phyloP scores from a whole-genome alignment of 257 asterid species.

The Solanum tacnaense region DNA sequence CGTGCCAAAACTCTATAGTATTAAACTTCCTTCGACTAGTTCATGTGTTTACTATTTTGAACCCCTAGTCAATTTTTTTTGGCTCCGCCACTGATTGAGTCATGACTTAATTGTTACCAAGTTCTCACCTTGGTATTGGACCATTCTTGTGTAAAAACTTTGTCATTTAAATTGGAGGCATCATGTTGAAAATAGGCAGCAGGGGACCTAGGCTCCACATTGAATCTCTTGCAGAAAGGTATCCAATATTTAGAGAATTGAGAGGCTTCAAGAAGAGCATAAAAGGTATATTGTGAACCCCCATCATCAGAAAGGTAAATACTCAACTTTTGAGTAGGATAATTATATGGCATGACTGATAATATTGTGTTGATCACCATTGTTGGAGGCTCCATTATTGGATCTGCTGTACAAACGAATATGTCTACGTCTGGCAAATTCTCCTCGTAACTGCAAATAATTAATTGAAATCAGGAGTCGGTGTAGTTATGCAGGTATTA shows the following conservation, averaged over 20 bases:
- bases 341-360: constrained; percentile 35
- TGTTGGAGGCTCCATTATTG: constrained; percentile 37
- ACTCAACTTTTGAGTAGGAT: constrained; percentile 35
- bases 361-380: constrained; percentile 37
- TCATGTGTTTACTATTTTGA: neutral
- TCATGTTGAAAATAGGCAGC: constrained; percentile 19
- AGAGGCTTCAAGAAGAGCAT: constrained; percentile 45
- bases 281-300: constrained; percentile 38
- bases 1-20: neutral
- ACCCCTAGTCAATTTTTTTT: neutral
- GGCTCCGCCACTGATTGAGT: neutral
- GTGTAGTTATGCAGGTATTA: neutral
- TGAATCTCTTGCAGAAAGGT: constrained; percentile 44
- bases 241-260: constrained; percentile 34
- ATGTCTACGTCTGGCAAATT: constrained; percentile 34
- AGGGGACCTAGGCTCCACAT: constrained; percentile 42
- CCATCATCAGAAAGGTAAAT: constrained; percentile 56
- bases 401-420: constrained; percentile 54
- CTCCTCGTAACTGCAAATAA: constrained; percentile 19
- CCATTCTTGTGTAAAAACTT: constrained; percentile 19
- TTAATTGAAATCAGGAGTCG: fast-evolving
- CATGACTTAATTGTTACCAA: neutral
- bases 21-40: neutral
- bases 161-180: neutral
- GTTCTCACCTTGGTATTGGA: constrained; percentile 23